A percentile compares a stretch with the other conserved stretches of the same genome.
These are phyloP conservation scores for Cercospora sp. DNA, from an alignment of 2,329 filamentous ascomycete species.

Conservation along the genomic window DNA sequence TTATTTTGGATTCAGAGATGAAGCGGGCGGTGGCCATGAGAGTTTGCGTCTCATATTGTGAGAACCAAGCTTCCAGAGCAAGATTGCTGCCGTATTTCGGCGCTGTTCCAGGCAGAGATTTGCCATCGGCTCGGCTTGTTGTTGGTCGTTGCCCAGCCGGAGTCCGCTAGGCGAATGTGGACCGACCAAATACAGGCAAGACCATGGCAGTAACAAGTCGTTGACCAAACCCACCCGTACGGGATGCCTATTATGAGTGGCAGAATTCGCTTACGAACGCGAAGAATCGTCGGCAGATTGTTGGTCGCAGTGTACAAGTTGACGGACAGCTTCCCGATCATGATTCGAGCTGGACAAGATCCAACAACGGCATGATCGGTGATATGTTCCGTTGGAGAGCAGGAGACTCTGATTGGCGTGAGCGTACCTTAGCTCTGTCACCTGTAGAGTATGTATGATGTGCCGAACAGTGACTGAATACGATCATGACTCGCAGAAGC, in stretches of 20 bases:
- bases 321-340: neutral
- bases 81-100: neutral
- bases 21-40: neutral
- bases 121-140: constrained; percentile 12
- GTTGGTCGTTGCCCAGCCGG: constrained; percentile 11
- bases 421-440: neutral
- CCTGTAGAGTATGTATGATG: neutral
- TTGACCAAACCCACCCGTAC: constrained; percentile 1
- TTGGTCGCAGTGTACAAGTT: neutral
- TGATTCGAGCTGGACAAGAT: neutral
- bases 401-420: neutral
- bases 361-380: neutral
- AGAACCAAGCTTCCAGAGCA: neutral
- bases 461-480: neutral
- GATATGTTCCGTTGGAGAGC: neutral
- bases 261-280: neutral
- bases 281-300: neutral
- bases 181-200: neutral
- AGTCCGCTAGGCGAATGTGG: constrained; percentile 9
- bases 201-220: constrained; percentile 3
- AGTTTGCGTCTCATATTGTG: neutral
- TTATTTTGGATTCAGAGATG: neutral
- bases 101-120: constrained; percentile 6
- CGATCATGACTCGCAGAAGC: neutral
- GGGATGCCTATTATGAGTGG: neutral